Conservation (phyloP, 352 stramenopile species). For the Aphanomyces euteiches region DNA sequence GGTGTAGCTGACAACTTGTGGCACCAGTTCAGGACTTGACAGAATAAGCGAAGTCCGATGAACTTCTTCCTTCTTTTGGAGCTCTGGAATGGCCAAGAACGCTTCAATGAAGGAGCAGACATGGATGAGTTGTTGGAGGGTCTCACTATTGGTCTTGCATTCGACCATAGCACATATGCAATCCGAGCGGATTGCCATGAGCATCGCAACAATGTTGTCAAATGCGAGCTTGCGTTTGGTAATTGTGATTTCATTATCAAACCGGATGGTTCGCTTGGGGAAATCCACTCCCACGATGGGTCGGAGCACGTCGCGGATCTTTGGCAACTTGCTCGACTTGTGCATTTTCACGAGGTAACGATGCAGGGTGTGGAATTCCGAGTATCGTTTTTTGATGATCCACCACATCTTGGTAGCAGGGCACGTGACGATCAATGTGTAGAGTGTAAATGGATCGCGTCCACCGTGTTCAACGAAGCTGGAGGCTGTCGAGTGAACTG, state of each 20-base stretch:
- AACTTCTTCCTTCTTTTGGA: constrained; percentile 4
- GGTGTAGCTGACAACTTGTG: background rate
- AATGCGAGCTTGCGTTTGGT: constrained; percentile 8
- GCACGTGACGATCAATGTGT: constrained; percentile 57
- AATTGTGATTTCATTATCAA: constrained; percentile 16
- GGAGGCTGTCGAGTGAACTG: constrained; percentile 15
- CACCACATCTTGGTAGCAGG: constrained; percentile 41
- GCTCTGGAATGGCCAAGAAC: background rate
- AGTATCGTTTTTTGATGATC: constrained; percentile 59
- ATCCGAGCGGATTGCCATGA: constrained; percentile 7
- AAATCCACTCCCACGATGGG: constrained; percentile 2
- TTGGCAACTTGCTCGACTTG: background rate
- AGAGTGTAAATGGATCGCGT: constrained; percentile 51
- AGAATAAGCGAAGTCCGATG: too few relatives aligned
- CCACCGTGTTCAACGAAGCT: constrained; percentile 8
- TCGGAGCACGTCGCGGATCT: background rate
- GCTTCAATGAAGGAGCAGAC: background rate
- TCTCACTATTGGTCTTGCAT: background rate
- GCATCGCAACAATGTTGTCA: background rate
- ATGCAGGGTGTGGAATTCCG: constrained; percentile 60
- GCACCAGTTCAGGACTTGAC: background rate
- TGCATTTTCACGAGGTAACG: constrained; percentile 41
- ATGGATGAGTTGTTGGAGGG: background rate
- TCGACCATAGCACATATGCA: constrained; percentile 1
- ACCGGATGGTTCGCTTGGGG: constrained; percentile 8